Conservation (phyloP, 768 basidiomycete genomes). For the Serendipita sp. region DNA sequence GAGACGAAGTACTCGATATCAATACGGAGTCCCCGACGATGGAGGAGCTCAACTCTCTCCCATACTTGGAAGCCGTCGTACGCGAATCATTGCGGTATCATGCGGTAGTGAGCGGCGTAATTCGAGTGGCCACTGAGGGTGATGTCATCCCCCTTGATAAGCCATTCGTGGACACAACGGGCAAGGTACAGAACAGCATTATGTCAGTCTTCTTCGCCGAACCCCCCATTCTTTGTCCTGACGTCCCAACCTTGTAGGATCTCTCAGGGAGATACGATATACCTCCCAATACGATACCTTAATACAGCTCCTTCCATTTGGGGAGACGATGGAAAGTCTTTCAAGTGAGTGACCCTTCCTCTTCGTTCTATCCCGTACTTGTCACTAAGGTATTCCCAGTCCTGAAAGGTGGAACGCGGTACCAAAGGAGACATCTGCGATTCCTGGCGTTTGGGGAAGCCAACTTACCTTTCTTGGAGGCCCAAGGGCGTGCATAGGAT, state of each 20-base stretch:
- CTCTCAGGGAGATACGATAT: slow-evolving; percentile 37
- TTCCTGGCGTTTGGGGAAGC: slow-evolving; percentile 4
- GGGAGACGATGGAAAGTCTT: slow-evolving; percentile 49
- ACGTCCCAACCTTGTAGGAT: slow-evolving; percentile 19
- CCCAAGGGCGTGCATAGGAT: slow-evolving; percentile 7
- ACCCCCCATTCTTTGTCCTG: neutral
- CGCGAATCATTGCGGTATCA: slow-evolving; percentile 40
- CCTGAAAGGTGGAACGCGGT: neutral
- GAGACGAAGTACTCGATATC: slow-evolving; percentile 33
- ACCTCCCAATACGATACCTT: slow-evolving; percentile 41
- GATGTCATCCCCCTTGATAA: slow-evolving; percentile 38
- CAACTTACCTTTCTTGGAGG: slow-evolving; percentile 6
- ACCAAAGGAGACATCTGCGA: neutral
- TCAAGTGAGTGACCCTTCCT: slow-evolving; percentile 24
- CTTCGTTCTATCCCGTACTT: no score
- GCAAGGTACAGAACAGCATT: slow-evolving; percentile 17
- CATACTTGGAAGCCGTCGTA: slow-evolving; percentile 46
- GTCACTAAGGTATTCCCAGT: neutral
- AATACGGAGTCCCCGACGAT: neutral
- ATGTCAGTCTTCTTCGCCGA: slow-evolving; percentile 6
- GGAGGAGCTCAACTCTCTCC: slow-evolving; percentile 25
- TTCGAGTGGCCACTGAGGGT: slow-evolving; percentile 37
- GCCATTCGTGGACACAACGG: slow-evolving; percentile 29
- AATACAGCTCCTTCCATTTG: slow-evolving; percentile 40
- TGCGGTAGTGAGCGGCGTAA: slow-evolving; percentile 41